phyloP scores from a whole-genome alignment of 192 early-diverging fungal genomes.

The Phycomyces blakesleeanus region DNA sequence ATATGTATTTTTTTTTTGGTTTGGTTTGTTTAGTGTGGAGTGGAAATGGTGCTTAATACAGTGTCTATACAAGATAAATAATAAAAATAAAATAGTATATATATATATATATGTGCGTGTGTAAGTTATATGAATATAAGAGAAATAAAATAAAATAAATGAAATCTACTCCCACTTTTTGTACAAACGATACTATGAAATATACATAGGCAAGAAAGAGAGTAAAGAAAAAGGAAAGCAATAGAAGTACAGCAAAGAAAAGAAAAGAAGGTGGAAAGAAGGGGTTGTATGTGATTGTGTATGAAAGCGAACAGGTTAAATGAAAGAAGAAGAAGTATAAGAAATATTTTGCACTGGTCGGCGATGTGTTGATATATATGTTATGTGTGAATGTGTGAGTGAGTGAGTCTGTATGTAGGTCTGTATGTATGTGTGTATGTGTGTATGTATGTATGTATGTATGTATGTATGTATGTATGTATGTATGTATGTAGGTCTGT shows the following conservation, averaged over 20 bases:
- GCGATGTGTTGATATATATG: too few species aligned
- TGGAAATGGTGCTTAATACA: background rate
- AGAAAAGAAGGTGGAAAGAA: too few species aligned
- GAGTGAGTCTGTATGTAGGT: too few species aligned
- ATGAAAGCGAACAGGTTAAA: background rate
- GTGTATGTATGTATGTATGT: too few species aligned
- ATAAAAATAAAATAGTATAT: background rate
- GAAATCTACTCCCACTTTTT: background rate
- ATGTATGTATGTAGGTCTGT: background rate
- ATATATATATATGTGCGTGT: background rate
- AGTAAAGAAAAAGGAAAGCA: background rate
- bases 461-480: background rate
- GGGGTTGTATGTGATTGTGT: background rate
- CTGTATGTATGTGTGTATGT: too few species aligned
- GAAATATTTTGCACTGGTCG: too few species aligned
- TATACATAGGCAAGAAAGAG: background rate
- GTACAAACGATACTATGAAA: background rate
- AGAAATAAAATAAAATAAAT: background rate
- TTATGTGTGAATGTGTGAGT: too few species aligned
- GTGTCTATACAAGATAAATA: constrained; percentile 1
- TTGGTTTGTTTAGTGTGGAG: background rate
- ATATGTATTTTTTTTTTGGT: background rate
- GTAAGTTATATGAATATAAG: too few species aligned
- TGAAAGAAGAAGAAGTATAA: background rate
- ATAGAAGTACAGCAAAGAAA: too few species aligned